Evolutionary conservation across 106 monocot genomes (phyloP).

Genomic region (Alisma plantagoaquatica): DNA sequence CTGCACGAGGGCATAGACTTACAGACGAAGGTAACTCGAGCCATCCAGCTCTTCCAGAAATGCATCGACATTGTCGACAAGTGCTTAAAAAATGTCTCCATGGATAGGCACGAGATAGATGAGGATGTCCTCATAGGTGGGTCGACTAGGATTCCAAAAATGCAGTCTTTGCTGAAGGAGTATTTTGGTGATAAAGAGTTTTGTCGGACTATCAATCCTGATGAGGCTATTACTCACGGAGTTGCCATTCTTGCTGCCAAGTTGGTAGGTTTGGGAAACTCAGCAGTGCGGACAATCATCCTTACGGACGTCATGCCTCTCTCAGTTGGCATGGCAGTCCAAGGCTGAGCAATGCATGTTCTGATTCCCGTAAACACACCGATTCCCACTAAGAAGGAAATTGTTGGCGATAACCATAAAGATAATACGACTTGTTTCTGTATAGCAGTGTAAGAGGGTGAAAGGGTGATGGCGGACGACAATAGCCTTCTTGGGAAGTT

Average conservation of each 20-base stretch:
- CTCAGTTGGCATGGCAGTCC: background rate
- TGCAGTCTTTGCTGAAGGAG: constrained; percentile 6
- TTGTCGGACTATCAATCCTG: too few relatives aligned
- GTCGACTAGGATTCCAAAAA: constrained; percentile 1
- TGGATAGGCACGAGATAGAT: background rate
- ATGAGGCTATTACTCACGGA: too few relatives aligned
- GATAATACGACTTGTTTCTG: constrained; percentile 3
- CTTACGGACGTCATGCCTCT: constrained; percentile 4
- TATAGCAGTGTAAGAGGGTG: constrained; percentile 3
- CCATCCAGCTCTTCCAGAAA: too few relatives aligned
- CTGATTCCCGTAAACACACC: constrained; percentile 6
- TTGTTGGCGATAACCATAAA: background rate
- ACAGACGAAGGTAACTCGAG: too few relatives aligned
- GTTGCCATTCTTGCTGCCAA: background rate
- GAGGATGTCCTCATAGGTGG: constrained; percentile 7
- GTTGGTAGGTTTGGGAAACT: background rate
- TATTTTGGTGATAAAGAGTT: background rate
- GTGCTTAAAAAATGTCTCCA: too few relatives aligned
- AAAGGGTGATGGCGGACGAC: constrained; percentile 5
- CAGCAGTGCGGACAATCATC: constrained; percentile 3
- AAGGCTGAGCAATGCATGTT: constrained; percentile 4
- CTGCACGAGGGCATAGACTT: too few relatives aligned
- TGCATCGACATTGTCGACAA: too few relatives aligned
- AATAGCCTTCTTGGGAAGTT: constrained; percentile 3
- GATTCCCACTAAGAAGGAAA: constrained; percentile 3